Evolutionary conservation across 768 basidiomycete species (phyloP), one percentile per base, ranked within the genome.

Genomic region (Tylopilus sp.): DNA sequence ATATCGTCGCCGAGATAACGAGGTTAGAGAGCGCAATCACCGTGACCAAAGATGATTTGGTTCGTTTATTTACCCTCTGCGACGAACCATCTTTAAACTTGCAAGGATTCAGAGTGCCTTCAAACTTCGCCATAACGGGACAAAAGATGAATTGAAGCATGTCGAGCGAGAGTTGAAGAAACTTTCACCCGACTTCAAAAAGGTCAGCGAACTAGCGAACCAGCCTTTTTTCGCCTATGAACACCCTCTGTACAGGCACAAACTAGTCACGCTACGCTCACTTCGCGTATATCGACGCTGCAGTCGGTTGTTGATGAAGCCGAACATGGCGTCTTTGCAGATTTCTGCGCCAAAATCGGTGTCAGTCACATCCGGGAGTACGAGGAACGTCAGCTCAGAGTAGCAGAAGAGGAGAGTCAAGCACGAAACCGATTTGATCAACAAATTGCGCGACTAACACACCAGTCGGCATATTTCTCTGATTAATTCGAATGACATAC

Each of bases 331-430:
- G 72, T 95, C 13, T 98, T 95, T 64, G 74, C 70, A 1, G 68
- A 72, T 4, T 98, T 99, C 73, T 98, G 95, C 65, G 67, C 71
- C 33, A 80, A 83, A 59, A 93, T 98, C 58, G 80, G 83, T 11
- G 86, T 97, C 8, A 67, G 72, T 16, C 85, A 85, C 70, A 92
- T 99, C 57, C 83, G 95, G 25, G 92, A 95, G 60, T 99, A 95
- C 66, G 96, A 98, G 70, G 89, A 92, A 65, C 83, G 88, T 21
- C 92, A 96, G 63, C 75, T 98, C 28, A 89, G 87, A 68, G 81
- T 90, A 22, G 92, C 90, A 0, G 87, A 93, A 69, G 89, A 90
- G 61, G 92, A 93, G 68, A 89, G 83, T 63, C 90, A 89, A 60
- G 89, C 89, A 9, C 75, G 90, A 52, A 72, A 94, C 58, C 80